Evolutionary conservation across 179 eudicot genomes (phyloP), one percentile per base, ranked within the genome.

Genomic region (Kewa caespitosa): DNA sequence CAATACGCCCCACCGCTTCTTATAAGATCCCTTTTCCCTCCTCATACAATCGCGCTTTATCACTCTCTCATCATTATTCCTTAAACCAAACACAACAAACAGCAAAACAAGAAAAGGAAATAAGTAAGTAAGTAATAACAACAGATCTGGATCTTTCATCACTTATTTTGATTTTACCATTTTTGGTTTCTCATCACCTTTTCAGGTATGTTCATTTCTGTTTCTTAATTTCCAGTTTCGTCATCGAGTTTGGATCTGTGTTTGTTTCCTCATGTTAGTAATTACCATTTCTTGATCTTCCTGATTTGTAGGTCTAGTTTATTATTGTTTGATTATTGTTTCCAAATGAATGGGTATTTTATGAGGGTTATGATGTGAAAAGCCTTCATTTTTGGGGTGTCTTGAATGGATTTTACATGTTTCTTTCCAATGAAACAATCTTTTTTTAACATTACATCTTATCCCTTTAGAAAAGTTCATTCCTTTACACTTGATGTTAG

Each of bases 121-220:
- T 25, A 28, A 59, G 15, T 38, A 32, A 67, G 57, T 65, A 41
- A 59, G 43, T 38, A 65, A 67, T 67, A 11, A 25, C 48, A 30
- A 25, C 32, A 62, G 78, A 81, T 77, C 81, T 77, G 32, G 60
- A 76, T 76, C 62, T 55, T 79, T 42, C 62, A 81, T n/a, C n/a
- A 74, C 80, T 81, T 61, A 62, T 70, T 2, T 68, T 43, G 33
- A 42, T 27, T 41, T 28, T 39, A n/a, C 79, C 61, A 36, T 57
- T 38, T 65, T 30, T 9, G 36, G 8, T 43, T 54, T 28, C 22
- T 7, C 11, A 1, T 31, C 36, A 10, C 8, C 28, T 55, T 59
- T n/a, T 59, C n/a, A n/a, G n/a, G n/a, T n/a, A n/a, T n/a, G n/a
- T 12, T 22, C 32, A 8, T 8, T 5, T 59, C 27, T 10, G 11